Conservation (phyloP, 805 yeast species). For the Suhomyces tanzawaensis region DNA sequence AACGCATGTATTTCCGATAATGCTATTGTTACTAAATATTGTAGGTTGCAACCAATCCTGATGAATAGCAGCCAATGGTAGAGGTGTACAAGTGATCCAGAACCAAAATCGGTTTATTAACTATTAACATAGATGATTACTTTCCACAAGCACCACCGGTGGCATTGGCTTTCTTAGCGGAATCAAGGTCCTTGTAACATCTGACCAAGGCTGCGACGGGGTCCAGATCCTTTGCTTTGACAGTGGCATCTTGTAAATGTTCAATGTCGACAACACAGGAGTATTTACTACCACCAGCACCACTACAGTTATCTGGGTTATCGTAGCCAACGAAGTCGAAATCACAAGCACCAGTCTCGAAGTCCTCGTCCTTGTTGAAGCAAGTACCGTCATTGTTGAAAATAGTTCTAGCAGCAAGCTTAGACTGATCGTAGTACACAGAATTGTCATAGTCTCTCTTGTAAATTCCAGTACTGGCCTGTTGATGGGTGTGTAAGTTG, state of each 20-base stretch:
- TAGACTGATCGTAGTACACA: slow-evolving; percentile 8
- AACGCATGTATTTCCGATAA: too few relatives aligned
- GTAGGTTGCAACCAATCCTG: too few relatives aligned
- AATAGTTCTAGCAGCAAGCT: slow-evolving; percentile 6
- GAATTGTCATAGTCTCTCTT: slow-evolving; percentile 10
- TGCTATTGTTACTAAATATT: too few relatives aligned
- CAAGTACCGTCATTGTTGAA: slow-evolving; percentile 8
- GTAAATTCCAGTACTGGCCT: slow-evolving; percentile 11
- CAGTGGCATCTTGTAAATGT: slow-evolving; percentile 10
- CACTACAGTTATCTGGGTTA: slow-evolving; percentile 10
- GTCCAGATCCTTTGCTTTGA: slow-evolving; percentile 11
- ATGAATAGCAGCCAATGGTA: too few relatives aligned
- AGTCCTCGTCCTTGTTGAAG: slow-evolving; percentile 11
- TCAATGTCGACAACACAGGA: slow-evolving; percentile 14
- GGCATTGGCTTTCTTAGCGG: slow-evolving; percentile 7
- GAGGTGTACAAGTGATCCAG: too few relatives aligned
- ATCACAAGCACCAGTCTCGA: slow-evolving; percentile 9
- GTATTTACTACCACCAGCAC: slow-evolving; percentile 11
- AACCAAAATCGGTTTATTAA: too few relatives aligned
- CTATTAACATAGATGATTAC: slow-evolving; percentile 9
- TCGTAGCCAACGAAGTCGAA: slow-evolving; percentile 12
- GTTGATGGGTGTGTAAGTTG: slow-evolving; percentile 14
- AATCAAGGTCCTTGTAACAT: slow-evolving; percentile 10
- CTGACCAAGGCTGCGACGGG: slow-evolving; percentile 11
- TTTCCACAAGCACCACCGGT: slow-evolving; percentile 13